Evolutionary conservation across 2,329 filamentous ascomycete species (phyloP), one percentile per base, ranked within the genome.

Genomic region (Xenoacremonium recifei): DNA sequence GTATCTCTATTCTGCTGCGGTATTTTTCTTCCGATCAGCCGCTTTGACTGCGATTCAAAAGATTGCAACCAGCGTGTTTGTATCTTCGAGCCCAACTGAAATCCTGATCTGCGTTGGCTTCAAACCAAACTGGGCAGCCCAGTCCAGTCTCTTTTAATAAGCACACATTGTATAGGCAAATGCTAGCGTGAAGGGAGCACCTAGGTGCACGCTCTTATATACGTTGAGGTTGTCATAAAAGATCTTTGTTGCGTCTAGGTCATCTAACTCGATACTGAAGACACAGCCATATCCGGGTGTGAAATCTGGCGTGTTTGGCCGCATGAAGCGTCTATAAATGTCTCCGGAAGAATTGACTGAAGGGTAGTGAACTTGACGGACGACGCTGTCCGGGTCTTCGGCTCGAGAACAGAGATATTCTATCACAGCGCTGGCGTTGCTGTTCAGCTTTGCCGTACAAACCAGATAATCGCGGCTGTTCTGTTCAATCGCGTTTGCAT

Each of bases 231-330:
- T 58, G 40, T 77, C 65, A 48, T 71, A 75, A 41, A 77, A 77
- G 0, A 63, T 62, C 4, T 44, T 49, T 0, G 70, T 63, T 0
- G 58, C 40, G 4, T 55, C 57, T 0, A 67, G 21, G 9, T 51
- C 59, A 9, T 56, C 53, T 21, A 79, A 69, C 37, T 76, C 70
- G 10, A 77, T 50, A 27, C 58, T 68, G 18, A 79, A 59, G 0
- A 79, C 64, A 48, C 69, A 74, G 5, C 75, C 75, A 49, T 75
- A 73, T 1, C 74, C 75, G 0, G 73, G 70, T 9, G 53, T 60
- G 46, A 75, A 72, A 1, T 74, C 72, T 2, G 54, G 21, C 1
- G 69, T 61, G 3, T 59, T 29, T n/a, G 44, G 54, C 7, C 66
- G 63, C 49, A 65, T 56, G 49, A 65, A 57, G 3, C 60, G 55